Percentiles rank a stretch among this genome's conserved stretches.
Conservation (phyloP, 164 flowering plant species). For the Vitis vinifera region DNA sequence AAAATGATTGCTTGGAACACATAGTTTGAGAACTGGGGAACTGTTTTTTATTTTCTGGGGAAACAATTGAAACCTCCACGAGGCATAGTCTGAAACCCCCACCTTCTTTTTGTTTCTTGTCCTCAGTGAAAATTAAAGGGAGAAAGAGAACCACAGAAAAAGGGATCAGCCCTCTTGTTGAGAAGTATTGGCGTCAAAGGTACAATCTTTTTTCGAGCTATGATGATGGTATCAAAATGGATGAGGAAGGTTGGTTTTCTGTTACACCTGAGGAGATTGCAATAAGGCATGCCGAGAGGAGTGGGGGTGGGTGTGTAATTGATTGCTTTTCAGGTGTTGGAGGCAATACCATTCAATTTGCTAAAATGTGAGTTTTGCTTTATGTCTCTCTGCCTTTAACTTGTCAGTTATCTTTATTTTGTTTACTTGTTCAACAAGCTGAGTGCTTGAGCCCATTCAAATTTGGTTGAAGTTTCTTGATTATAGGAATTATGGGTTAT, state of each 20-base stretch:
- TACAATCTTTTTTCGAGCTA: slow-evolving; percentile 51
- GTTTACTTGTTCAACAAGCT: not conserved
- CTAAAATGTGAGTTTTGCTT: slow-evolving; percentile 31
- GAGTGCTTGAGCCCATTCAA: not conserved
- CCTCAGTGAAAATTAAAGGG: slow-evolving; percentile 3
- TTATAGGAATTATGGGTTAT: not conserved
- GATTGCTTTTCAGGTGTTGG: slow-evolving; percentile 62
- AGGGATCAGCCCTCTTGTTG: slow-evolving; percentile 34
- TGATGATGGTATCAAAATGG: slow-evolving; percentile 55
- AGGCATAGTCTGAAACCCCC: not conserved
- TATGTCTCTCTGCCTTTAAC: not conserved
- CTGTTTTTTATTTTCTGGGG: too few species aligned
- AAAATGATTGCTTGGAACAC: too few species aligned
- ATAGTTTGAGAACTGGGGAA: too few species aligned
- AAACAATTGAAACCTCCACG: too few species aligned
- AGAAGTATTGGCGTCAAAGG: slow-evolving; percentile 53
- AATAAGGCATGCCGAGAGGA: slow-evolving; percentile 40
- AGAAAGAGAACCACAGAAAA: not conserved
- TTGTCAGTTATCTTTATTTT: not conserved
- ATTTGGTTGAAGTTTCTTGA: slow-evolving; percentile 3
- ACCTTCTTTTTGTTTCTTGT: not conserved
- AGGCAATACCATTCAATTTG: slow-evolving; percentile 65
- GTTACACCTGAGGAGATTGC: slow-evolving; percentile 66
- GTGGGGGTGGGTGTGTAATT: slow-evolving; percentile 38
- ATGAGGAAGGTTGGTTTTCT: slow-evolving; percentile 72